These are phyloP conservation scores for Coniochaeta hoffmannii DNA, from an alignment of 2,329 filamentous ascomycete species.

Conservation along the genomic window DNA sequence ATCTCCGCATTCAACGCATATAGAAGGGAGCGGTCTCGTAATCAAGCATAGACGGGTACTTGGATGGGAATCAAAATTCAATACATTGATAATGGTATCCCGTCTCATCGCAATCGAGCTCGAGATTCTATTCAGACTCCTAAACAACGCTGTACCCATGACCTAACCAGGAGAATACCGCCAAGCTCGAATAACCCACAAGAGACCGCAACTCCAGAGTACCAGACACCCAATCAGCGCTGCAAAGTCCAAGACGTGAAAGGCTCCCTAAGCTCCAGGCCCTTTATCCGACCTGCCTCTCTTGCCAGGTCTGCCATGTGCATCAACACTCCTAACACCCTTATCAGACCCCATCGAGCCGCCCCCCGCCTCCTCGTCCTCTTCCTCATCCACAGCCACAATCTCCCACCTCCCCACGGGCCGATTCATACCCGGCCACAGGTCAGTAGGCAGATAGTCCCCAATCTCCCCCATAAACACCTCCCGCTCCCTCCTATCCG, in stretches of 20 bases:
- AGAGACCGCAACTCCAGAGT: not conserved
- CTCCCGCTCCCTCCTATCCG: conserved; percentile 67
- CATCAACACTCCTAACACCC: no score
- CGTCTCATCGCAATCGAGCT: no score
- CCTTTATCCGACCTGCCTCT: not conserved
- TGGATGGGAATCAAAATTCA: not conserved
- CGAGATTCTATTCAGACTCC: not conserved
- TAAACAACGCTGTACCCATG: not conserved
- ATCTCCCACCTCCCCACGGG: conserved; percentile 47
- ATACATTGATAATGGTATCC: not conserved
- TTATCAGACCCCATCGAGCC: not conserved
- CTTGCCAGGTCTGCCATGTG: not conserved
- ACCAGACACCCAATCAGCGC: not conserved
- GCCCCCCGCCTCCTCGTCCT: not conserved
- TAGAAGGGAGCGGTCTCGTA: not conserved
- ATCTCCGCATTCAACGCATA: not conserved
- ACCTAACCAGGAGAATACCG: not conserved
- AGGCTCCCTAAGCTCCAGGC: not conserved
- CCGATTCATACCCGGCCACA: conserved; percentile 73
- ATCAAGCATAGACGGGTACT: not conserved
- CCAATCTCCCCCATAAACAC: conserved; percentile 75
- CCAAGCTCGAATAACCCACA: not conserved
- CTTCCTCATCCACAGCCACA: conserved; percentile 25
- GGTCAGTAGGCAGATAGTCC: conserved; percentile 77
- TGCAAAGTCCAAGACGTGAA: not conserved